Evolutionary conservation across 257 asterid genomes (phyloP).

Genomic region (Jasminum sambac): DNA sequence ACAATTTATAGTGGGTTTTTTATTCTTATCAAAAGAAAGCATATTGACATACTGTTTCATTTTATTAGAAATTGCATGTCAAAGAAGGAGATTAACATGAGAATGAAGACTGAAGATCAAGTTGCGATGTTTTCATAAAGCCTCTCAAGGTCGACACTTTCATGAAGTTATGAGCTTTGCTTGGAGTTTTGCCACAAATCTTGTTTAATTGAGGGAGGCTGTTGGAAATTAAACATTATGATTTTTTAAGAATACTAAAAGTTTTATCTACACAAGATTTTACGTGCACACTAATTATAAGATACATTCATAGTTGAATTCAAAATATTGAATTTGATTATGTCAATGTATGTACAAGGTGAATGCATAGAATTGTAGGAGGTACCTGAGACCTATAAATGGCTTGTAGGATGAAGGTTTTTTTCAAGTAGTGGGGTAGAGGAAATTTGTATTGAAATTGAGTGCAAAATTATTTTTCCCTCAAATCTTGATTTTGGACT

Average conservation of each 20-base stretch:
- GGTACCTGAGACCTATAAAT: too few species aligned
- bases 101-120: not conserved
- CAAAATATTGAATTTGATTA: not conserved
- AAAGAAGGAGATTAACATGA: not conserved
- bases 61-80: not conserved
- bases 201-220: not conserved
- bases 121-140: not conserved
- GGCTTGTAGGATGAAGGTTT: too few species aligned
- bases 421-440: too few species aligned
- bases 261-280: not conserved
- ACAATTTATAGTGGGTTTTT: not conserved
- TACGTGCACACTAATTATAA: too few species aligned
- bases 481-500: too few species aligned
- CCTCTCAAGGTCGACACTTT: not conserved
- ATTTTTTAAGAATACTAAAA: too few species aligned
- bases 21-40: too few species aligned
- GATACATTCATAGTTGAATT: not conserved
- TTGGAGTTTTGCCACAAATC: not conserved
- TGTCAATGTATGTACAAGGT: too few species aligned
- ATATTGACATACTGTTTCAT: not conserved
- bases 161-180: not conserved
- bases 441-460: too few species aligned
- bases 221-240: not conserved
- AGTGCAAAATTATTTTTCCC: too few species aligned
- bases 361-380: too few species aligned